Evolutionary conservation across 495 filamentous ascomycete species (phyloP), one percentile per base, ranked within the genome.

Genomic region (Penicillium riverlandense): DNA sequence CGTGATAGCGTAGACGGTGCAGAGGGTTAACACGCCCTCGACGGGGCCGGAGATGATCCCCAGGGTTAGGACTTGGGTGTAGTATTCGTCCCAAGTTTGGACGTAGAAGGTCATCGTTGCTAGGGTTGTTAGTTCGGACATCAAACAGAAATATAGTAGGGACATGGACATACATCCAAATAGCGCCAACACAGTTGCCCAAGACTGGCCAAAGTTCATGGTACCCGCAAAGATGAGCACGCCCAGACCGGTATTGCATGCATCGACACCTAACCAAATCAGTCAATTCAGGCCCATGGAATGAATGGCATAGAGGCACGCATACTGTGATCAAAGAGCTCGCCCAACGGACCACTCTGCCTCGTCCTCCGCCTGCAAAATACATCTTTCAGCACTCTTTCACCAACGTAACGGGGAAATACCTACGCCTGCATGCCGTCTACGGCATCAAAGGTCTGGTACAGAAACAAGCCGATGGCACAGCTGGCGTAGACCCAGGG

Each of bases 71-170:
- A 91, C 90, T 59, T 95, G 87, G 32, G 92, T 98, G 69, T 96
- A 94, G 66, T 96, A 97, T 67, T 96, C 92, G 52, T 98, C 92
- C 92, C 92, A 98, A 29, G 92, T 98, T 62, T 96, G 92, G 15
- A 98, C 83, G 62, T 98, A 98, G 66, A 98, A 98, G 11, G 90
- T 96, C 56, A 90, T 71, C 30, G 84, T 78, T 1, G 84, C 83
- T 87, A 49, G 28, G 37, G 11, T 11, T 11, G 30, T 69, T 49
- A 66, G 59, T 11, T 7, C 11, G 14, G 11, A 16, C 33, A 28
- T 22, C 22, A 3, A 22, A 6, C 2, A 3, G 22, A 22, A 4
- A 6, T 22, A 22, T 22, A 4, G 22, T 3, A 6, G 22, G 22
- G 22, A 22, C 22, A 22, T 22, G 22, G 22, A 59, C 81, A 44